Percentiles rank a stretch among this genome's conserved stretches.
phyloP scores from a whole-genome alignment of 1,284 basidiomycete species.

The Mycena sp. region DNA sequence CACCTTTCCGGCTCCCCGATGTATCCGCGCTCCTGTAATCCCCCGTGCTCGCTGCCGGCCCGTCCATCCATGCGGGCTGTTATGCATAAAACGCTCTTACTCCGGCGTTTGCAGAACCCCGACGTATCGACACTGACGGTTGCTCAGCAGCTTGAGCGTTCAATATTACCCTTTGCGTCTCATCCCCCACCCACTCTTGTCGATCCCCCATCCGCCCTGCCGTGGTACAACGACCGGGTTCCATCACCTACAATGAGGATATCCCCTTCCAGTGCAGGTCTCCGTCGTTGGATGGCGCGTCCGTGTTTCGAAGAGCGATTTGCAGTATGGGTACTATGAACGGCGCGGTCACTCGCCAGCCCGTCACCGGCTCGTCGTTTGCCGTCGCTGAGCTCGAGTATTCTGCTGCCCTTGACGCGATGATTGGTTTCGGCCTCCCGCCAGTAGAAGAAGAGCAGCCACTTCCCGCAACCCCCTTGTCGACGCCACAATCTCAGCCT shows the following conservation, averaged over 20 bases:
- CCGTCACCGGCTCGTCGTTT: conserved; percentile 56
- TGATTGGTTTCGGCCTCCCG: conserved; percentile 40
- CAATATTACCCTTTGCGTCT: conserved; percentile 59
- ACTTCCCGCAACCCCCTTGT: neutral
- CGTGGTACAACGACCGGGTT: conserved; percentile 56
- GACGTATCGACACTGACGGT: conserved; percentile 41
- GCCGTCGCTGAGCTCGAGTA: conserved; percentile 82
- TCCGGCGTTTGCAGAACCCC: conserved; percentile 53
- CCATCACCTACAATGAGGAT: conserved; percentile 53
- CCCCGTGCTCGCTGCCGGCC: conserved; percentile 47
- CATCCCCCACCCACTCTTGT: conserved; percentile 44
- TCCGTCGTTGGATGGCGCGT: conserved; percentile 72
- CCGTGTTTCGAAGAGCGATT: conserved; percentile 81
- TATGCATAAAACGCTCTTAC: conserved; percentile 61
- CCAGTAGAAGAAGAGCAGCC: conserved; percentile 8
- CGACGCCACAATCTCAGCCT: too few relatives aligned
- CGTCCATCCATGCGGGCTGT: conserved; percentile 53
- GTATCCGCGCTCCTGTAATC: conserved; percentile 74
- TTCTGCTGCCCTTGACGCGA: conserved; percentile 68
- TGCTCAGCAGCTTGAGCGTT: conserved; percentile 58
- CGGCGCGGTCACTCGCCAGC: conserved; percentile 47
- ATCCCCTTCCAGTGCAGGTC: conserved; percentile 58
- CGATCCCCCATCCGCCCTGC: conserved; percentile 37
- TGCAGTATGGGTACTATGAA: conserved; percentile 60
- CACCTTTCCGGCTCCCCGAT: conserved; percentile 52